Evolutionary conservation across 2,329 filamentous ascomycete genomes (phyloP), one percentile per base, ranked within the genome.

Genomic region (Bretziella fagacearum): DNA sequence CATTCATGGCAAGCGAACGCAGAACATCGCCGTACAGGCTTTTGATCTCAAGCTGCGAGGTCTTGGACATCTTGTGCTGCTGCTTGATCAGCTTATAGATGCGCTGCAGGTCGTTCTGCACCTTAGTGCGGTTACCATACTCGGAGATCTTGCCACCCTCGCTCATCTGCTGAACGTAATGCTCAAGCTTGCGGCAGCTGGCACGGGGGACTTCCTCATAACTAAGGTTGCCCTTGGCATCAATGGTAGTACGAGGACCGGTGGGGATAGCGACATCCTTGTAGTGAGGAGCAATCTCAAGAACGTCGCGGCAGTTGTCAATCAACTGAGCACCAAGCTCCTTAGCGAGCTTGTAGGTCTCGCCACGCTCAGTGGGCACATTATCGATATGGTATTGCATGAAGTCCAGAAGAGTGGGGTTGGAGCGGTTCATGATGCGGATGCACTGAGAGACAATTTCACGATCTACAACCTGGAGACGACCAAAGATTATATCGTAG

Each of bases 371-470:
- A 0, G 87, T 87, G 1, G 91, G 91, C 67, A 89, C 96, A 68
- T 96, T 91, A 58, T 98, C 91, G 58, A 98, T 98, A 67, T 98
- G 91, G 58, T 98, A 96, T 62, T 98, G 91, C 91, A 98, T 98
- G 65, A 95, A 98, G 56, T 98, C 89, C 50, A 98, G 74, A 1
- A 98, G 77, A 29, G 84, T 81, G 2, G 91, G 91, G 61, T 96
- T 98, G 27, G 91, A 94, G 53, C 91, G 83, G 69, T 95, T 98
- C 91, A 98, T 98, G 65, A 98, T 91, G 55, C 85, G 83, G 59
- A 98, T 96, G 66, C 91, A 98, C 62, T 87, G 87, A 65, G 87
- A 95, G 60, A 98, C 91, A 57, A 96, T 98, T 63, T 98, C 91
- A 53, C 91, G 84, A 58, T 98, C 91, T 33, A 98, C 83, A 43